Conservation (phyloP, 805 yeast species). For the Starmerella potacharoeniae region DNA sequence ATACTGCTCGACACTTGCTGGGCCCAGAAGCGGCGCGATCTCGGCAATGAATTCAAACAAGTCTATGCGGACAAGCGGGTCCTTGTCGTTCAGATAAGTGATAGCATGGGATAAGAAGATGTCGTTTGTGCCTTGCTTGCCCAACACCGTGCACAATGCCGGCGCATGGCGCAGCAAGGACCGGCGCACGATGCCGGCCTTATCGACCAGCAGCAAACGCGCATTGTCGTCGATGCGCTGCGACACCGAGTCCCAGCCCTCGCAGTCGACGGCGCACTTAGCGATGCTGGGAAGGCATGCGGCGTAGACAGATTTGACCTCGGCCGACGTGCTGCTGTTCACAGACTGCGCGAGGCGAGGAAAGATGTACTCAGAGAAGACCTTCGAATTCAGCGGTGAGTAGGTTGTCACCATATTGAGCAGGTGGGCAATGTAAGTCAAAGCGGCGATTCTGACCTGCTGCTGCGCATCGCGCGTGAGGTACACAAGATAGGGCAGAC, state of each 20-base stretch:
- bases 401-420: slow-evolving; percentile 50
- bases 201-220: slow-evolving; percentile 57
- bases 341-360: slow-evolving; percentile 48
- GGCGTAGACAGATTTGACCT: slow-evolving; percentile 59
- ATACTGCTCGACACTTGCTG: slow-evolving; percentile 73
- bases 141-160: slow-evolving; percentile 70
- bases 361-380: slow-evolving; percentile 71
- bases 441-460: slow-evolving; percentile 54
- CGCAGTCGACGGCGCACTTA: slow-evolving; percentile 39
- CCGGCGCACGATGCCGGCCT: slow-evolving; percentile 51
- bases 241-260: slow-evolving; percentile 23
- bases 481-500: slow-evolving; percentile 68
- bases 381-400: slow-evolving; percentile 60
- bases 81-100: slow-evolving; percentile 76
- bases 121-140: slow-evolving; percentile 80
- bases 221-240: slow-evolving; percentile 55
- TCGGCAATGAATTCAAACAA: slow-evolving; percentile 63
- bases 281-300: slow-evolving; percentile 65
- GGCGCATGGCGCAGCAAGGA: slow-evolving; percentile 60
- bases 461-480: slow-evolving; percentile 57
- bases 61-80: slow-evolving; percentile 52
- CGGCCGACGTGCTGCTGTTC: slow-evolving; percentile 32
- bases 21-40: slow-evolving; percentile 71
- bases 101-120: slow-evolving; percentile 79
- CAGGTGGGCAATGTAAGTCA: slow-evolving; percentile 56